Percentiles rank a stretch among this genome's conserved stretches.
Evolutionary conservation across 2,329 filamentous ascomycete genomes (phyloP).

Genomic region (Talaromyces verruculosus): DNA sequence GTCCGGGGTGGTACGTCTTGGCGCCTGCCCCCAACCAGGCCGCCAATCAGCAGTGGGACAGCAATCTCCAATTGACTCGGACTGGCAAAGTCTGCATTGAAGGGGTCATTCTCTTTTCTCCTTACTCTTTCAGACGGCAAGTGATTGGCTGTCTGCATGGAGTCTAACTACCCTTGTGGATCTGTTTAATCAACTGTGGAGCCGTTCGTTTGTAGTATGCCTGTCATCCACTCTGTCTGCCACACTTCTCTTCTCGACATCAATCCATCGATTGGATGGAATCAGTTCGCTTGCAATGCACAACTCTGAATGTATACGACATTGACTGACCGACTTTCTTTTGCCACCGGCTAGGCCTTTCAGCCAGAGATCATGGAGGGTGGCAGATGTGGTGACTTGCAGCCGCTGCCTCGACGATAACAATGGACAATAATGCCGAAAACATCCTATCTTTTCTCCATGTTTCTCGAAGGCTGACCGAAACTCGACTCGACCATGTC

Average conservation of each 20-base stretch:
- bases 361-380: background rate
- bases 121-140: background rate
- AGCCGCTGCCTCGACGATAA: background rate
- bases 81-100: background rate
- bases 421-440: background rate
- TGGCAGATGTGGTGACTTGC: background rate
- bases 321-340: conserved; percentile 2
- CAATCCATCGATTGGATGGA: background rate
- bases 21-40: background rate
- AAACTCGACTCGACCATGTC: background rate
- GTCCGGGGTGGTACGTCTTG: conserved; percentile 13
- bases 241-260: background rate
- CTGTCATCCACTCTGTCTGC: background rate
- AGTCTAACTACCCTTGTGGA: background rate
- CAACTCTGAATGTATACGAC: background rate
- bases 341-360: background rate
- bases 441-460: background rate
- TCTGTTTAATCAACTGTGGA: background rate
- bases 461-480: background rate
- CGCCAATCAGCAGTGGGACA: background rate
- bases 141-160: background rate
- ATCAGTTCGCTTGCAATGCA: background rate
- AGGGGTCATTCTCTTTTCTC: background rate
- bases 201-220: background rate
- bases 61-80: background rate